Evolutionary conservation across 2,329 filamentous ascomycete genomes (phyloP).

Genomic region (Colletotrichum sp.): DNA sequence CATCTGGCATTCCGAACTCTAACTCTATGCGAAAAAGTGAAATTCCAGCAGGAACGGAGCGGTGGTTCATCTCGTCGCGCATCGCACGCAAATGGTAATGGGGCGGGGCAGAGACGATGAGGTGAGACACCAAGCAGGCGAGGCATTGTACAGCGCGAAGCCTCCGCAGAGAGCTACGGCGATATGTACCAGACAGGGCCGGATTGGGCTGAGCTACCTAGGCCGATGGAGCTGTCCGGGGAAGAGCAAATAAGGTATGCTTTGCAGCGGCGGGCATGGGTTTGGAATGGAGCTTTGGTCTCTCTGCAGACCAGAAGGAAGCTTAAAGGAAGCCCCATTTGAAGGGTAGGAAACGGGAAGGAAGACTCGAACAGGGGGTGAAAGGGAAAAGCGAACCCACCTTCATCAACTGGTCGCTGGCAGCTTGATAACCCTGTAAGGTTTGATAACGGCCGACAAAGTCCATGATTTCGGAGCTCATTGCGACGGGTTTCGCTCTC

Average conservation of each 20-base stretch:
- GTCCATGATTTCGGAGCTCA: constrained; percentile 39
- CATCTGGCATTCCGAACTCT: neutral
- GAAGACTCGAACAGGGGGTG: neutral
- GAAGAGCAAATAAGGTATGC: neutral
- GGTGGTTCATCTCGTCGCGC: neutral
- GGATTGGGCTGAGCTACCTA: neutral
- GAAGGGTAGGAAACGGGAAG: neutral
- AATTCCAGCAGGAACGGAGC: neutral
- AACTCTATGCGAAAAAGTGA: neutral
- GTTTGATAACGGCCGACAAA: constrained; percentile 53
- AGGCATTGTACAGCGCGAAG: neutral
- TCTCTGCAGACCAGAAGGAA: neutral
- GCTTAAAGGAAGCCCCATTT: neutral
- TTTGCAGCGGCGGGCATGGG: neutral
- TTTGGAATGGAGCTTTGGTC: neutral
- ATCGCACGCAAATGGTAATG: neutral
- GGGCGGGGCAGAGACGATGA: neutral
- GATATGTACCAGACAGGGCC: neutral
- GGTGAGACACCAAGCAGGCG: neutral
- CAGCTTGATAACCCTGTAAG: constrained; percentile 45
- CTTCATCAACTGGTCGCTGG: constrained; percentile 51
- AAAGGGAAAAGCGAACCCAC: constrained; percentile 32
- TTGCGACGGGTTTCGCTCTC: constrained; percentile 26
- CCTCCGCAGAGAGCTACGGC: neutral
- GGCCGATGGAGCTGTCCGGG: neutral